Evolutionary conservation across 2,329 filamentous ascomycete genomes (phyloP).

Genomic region (Calonectria multiphialidica): DNA sequence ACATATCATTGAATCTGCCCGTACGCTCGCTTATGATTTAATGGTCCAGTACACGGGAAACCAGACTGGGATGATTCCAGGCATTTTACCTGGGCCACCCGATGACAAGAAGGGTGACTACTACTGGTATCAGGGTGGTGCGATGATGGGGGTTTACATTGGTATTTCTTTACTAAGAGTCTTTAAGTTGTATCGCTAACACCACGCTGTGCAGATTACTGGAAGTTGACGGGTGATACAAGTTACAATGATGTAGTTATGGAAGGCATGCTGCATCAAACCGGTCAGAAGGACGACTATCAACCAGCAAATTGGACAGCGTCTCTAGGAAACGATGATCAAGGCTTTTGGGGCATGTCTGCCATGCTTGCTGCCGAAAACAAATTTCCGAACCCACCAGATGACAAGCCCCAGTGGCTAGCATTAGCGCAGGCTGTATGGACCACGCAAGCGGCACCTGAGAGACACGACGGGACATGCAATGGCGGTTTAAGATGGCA

Average conservation of each 20-base stretch:
- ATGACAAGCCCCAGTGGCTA: conserved; percentile 69
- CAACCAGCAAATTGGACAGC: conserved; percentile 71
- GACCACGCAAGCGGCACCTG: conserved; percentile 68
- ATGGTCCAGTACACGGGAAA: conserved; percentile 66
- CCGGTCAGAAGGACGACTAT: conserved; percentile 68
- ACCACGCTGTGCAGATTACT: conserved; percentile 62
- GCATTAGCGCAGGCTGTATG: conserved; percentile 78
- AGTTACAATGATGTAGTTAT: conserved; percentile 72
- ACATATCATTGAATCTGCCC: conserved; percentile 59
- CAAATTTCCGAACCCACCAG: conserved; percentile 70
- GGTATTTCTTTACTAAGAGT: too few species aligned
- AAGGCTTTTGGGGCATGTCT: conserved; percentile 77
- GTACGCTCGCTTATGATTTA: conserved; percentile 62
- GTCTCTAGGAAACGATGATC: conserved; percentile 76
- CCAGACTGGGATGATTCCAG: conserved; percentile 63
- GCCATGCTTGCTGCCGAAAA: conserved; percentile 76
- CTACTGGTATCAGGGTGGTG: conserved; percentile 82
- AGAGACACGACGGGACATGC: conserved; percentile 75
- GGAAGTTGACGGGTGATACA: conserved; percentile 74
- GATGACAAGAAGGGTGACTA: conserved; percentile 63
- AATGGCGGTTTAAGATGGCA: conserved; percentile 82
- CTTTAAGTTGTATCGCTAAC: too few species aligned
- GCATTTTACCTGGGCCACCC: conserved; percentile 69
- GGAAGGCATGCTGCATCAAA: conserved; percentile 69
- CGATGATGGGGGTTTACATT: conserved; percentile 76